Conservation (phyloP, 306 rosid genomes). For the Psophocarpus tetragonolobus region DNA sequence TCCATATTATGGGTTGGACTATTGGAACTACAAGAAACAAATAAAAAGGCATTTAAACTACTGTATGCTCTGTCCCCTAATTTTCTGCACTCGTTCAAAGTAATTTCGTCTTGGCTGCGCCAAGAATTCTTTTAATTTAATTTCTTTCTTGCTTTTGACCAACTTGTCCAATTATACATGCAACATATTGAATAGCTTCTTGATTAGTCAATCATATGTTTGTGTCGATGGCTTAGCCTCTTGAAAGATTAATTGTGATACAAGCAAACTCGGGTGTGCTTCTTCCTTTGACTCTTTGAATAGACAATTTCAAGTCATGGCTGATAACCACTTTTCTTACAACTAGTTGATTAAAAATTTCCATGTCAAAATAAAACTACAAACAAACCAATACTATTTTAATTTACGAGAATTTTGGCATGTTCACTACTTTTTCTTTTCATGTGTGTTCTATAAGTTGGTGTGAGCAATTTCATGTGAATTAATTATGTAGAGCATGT, state of each 20-base stretch:
- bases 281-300: slow-evolving; percentile 57
- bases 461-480: neutral
- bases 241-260: neutral
- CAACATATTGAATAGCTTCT: neutral
- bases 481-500: neutral
- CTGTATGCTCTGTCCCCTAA: slow-evolving; percentile 8
- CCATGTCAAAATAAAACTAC: neutral
- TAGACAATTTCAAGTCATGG: slow-evolving; percentile 37
- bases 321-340: slow-evolving; percentile 14
- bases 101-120: slow-evolving; percentile 37
- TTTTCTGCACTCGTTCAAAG: slow-evolving; percentile 37
- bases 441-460: neutral
- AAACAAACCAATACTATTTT: neutral
- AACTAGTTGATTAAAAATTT: neutral
- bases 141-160: slow-evolving; percentile 3
- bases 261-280: slow-evolving; percentile 4
- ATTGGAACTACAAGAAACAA: neutral
- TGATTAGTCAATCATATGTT: slow-evolving; percentile 29
- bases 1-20: slow-evolving; percentile 35
- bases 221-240: neutral
- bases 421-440: neutral
- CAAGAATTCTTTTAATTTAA: neutral
- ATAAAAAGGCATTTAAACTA: neutral
- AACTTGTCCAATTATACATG: neutral
- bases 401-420: neutral